A percentile compares a stretch with the other conserved stretches of the same genome.
Conservation (phyloP, 805 yeast genomes). For the Cyberlindnera americana region DNA sequence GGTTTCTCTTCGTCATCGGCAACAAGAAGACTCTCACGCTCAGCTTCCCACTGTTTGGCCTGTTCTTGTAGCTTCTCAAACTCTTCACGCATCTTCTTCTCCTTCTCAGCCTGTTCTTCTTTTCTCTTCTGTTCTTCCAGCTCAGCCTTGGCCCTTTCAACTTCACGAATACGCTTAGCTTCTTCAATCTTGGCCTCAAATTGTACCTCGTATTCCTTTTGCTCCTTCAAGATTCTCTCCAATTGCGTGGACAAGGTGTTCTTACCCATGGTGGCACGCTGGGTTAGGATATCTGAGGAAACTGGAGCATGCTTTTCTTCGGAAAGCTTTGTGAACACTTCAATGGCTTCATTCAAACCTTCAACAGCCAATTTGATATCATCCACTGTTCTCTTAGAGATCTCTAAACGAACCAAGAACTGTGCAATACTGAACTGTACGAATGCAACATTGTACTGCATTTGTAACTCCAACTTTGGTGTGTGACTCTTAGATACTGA, state of each 20-base stretch:
- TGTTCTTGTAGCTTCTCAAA: constrained; percentile 50
- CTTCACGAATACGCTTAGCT: constrained; percentile 57
- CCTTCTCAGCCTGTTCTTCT: constrained; percentile 47
- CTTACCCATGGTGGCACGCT: constrained; percentile 83
- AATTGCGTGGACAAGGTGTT: constrained; percentile 71
- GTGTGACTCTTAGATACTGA: constrained; percentile 30
- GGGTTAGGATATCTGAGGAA: constrained; percentile 72
- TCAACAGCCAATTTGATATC: constrained; percentile 55
- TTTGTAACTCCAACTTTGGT: constrained; percentile 39
- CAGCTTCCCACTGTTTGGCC: constrained; percentile 54
- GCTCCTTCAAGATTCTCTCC: constrained; percentile 67
- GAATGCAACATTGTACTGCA: constrained; percentile 77
- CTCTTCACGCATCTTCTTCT: constrained; percentile 37
- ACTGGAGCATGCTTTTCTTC: constrained; percentile 64
- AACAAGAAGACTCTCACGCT: constrained; percentile 39
- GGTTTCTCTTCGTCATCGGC: constrained; percentile 35
- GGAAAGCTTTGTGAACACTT: constrained; percentile 54
- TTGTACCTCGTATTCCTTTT: constrained; percentile 58
- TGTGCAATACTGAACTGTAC: constrained; percentile 87
- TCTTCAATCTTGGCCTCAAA: constrained; percentile 61
- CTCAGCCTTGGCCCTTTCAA: constrained; percentile 44
- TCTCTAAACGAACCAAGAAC: constrained; percentile 58
- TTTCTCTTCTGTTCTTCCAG: constrained; percentile 44
- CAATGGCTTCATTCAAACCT: constrained; percentile 62
- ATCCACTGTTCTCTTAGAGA: constrained; percentile 54